Conservation (phyloP, 371 early-diverging fungal species). For the Mortierella sp. region DNA sequence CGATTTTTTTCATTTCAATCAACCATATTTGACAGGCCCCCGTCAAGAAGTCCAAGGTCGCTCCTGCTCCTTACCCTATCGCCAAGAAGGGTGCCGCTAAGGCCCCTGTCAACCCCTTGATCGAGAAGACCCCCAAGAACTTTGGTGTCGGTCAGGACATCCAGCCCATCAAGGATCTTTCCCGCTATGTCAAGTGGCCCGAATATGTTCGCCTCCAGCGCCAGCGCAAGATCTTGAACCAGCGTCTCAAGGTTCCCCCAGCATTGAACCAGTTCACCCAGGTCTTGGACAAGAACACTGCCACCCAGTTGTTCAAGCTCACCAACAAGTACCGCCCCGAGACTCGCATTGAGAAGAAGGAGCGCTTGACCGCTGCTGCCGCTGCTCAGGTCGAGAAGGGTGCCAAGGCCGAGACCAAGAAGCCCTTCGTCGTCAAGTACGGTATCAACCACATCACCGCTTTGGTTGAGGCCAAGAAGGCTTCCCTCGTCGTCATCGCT, state of each 20-base stretch:
- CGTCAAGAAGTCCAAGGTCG: constrained; percentile 87
- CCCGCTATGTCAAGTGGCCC: constrained; percentile 98
- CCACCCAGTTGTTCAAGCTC: constrained; percentile 96
- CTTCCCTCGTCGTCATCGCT: constrained; percentile 98
- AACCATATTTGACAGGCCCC: constrained; percentile 63
- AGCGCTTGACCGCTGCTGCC: constrained; percentile 90
- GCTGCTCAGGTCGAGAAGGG: constrained; percentile 89
- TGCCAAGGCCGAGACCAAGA: constrained; percentile 90
- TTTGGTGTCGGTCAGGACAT: constrained; percentile 95
- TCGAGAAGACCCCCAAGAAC: constrained; percentile 93
- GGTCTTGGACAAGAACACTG: constrained; percentile 97
- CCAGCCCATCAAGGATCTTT: constrained; percentile 95
- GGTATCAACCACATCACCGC: constrained; percentile 99
- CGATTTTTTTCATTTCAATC: background rate
- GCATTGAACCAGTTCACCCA: constrained; percentile 99
- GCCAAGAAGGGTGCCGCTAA: constrained; percentile 78
- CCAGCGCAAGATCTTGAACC: constrained; percentile 96
- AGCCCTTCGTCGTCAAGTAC: constrained; percentile 97
- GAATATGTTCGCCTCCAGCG: constrained; percentile 97
- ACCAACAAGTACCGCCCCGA: constrained; percentile 99
- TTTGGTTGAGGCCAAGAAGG: constrained; percentile 98
- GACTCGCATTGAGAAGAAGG: constrained; percentile 95
- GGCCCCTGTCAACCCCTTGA: constrained; percentile 86
- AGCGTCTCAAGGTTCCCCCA: constrained; percentile 99
- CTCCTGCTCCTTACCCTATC: constrained; percentile 87